Evolutionary conservation across 2,329 filamentous ascomycete genomes (phyloP), one percentile per base, ranked within the genome.

Genomic region (Corynespora cassiicola): DNA sequence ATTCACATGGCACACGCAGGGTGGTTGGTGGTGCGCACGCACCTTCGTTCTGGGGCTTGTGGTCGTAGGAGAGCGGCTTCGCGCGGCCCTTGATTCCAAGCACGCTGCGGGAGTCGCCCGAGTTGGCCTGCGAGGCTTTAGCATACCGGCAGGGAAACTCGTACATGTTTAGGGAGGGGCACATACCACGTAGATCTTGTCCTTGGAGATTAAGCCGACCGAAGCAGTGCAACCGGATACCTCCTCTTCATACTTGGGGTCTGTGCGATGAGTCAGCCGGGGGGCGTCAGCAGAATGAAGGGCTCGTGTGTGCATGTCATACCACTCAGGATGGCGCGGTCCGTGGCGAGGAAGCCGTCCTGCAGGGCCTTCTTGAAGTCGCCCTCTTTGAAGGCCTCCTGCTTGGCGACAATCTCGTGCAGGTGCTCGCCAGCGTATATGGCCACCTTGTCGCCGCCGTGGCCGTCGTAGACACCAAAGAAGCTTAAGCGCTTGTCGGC

Each of bases 31-130:
- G 4, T 61, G 19, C 53, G n/a, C 42, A 30, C 52, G 41, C 66
- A 95, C 90, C 89, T 81, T 99, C 94, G 58, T 97, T 96, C 70
- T 96, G 91, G 26, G 94, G 94, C 75, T 99, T 99, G 79, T 99
- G 94, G 70, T 99, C 94, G 66, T 95, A 95, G n/a, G 94, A 99
- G 45, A 99, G 79, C 35, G 94, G 94, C 76, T 97, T 99, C 55
- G 94, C 94, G 61, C 94, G 84, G 53, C 94, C 94, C 76, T 97
- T 99, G 63, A 99, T 90, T 59, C 94, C 94, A 52, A 99, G 75
- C 17, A 99, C 94, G 65, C 87, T 89, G 76, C 94, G 85, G 50
- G 94, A 99, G 71, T 99, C 94, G 65, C 94, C 94, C 50, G 94
- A 90, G 69, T 99, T 99, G 63, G 90, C 94, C 94, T 99, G 25